Conservation (phyloP, 148 eudicot genomes). For the Persicaria tinctoria region DNA sequence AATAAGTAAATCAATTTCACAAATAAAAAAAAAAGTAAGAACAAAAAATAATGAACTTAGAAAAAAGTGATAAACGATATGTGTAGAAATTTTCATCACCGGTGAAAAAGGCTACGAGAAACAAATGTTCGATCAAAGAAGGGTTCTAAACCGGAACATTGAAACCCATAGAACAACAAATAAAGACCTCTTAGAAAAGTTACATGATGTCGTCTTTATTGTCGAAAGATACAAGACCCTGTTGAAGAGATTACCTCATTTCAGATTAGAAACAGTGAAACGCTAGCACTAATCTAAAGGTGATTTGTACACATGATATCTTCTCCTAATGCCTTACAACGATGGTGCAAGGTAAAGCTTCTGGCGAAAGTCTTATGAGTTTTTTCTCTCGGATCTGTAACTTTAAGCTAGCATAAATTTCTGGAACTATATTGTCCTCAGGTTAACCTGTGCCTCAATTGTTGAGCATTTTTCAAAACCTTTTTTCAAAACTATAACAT, state of each 20-base stretch:
- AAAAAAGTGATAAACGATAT: too few relatives aligned
- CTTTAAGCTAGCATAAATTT: slow-evolving; percentile 68
- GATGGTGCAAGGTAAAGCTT: slow-evolving; percentile 95
- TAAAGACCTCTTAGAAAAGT: background rate
- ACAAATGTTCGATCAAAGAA: too few relatives aligned
- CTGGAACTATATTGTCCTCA: slow-evolving; percentile 25
- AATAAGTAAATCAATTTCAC: too few relatives aligned
- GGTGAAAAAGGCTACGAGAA: too few relatives aligned
- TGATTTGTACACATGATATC: slow-evolving; percentile 99
- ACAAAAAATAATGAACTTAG: too few relatives aligned
- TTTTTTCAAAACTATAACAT: slow-evolving; percentile 17
- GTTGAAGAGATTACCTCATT: background rate
- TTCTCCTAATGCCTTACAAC: slow-evolving; percentile 84
- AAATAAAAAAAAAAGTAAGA: too few relatives aligned
- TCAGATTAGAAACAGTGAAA: background rate
- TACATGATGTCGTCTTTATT: background rate
- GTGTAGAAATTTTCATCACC: too few relatives aligned
- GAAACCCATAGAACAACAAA: background rate
- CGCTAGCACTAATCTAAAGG: slow-evolving; percentile 55
- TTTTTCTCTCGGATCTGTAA: slow-evolving; percentile 69
- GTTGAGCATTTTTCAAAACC: slow-evolving; percentile 24
- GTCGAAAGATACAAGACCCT: background rate
- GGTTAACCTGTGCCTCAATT: slow-evolving; percentile 21
- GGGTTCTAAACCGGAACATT: too few relatives aligned
- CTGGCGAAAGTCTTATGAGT: slow-evolving; percentile 75